Percentiles rank a stretch among this genome's conserved stretches.
phyloP scores from a whole-genome alignment of 2,329 filamentous ascomycete genomes.

The Botryotinia convoluta region DNA sequence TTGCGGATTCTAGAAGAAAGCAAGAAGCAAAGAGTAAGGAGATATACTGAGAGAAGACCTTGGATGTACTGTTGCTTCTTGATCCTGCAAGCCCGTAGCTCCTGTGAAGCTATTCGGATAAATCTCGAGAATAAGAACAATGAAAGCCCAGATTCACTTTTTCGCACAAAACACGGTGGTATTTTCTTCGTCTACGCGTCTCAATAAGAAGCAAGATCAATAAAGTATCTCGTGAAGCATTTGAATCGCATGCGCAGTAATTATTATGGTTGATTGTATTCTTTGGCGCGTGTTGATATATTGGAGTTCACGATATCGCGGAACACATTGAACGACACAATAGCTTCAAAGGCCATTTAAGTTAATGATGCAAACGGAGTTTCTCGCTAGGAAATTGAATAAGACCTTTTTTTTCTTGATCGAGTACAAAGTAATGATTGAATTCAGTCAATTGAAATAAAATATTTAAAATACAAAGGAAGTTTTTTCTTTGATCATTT shows the following conservation, averaged over 20 bases:
- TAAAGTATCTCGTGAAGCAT: background rate
- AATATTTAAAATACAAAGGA: background rate
- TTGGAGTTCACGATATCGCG: conserved; percentile 19
- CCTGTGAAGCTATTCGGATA: background rate
- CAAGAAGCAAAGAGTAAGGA: background rate
- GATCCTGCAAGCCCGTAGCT: background rate
- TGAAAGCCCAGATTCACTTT: conserved; percentile 14
- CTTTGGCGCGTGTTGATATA: conserved; percentile 16
- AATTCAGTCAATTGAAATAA: background rate
- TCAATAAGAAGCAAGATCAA: conserved; percentile 11
- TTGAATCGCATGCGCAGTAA: conserved; percentile 5
- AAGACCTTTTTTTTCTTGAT: background rate
- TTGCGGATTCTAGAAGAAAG: background rate
- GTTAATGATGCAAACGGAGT: conserved; percentile 18
- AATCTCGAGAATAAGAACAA: conserved; percentile 5
- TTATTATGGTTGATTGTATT: conserved; percentile 20
- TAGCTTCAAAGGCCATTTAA: conserved; percentile 19
- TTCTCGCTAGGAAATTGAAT: conserved; percentile 14
- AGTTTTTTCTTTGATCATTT: background rate
- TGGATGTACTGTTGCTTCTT: background rate
- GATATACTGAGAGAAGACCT: background rate
- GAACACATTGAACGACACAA: conserved; percentile 15
- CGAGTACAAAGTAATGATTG: conserved; percentile 14
- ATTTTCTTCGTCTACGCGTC: conserved; percentile 11
- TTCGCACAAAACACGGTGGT: background rate